phyloP scores from a whole-genome alignment of 768 basidiomycete genomes.

The Tylopilus plumbeoviolaceoides region DNA sequence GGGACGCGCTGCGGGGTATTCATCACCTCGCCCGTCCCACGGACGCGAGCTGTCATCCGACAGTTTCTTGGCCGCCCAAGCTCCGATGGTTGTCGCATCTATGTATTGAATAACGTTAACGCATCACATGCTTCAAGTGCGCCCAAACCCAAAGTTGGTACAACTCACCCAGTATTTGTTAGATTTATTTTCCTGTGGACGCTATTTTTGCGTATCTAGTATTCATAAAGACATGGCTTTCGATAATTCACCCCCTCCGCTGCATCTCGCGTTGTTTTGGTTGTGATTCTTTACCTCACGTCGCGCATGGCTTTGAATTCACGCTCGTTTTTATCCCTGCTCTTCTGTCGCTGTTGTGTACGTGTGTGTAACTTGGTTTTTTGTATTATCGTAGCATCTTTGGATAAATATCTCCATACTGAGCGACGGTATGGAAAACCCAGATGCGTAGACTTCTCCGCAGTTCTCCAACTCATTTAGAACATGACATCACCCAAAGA shows the following conservation, averaged over 20 bases:
- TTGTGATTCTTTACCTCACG: neutral
- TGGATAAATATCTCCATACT: neutral
- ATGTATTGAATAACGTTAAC: conserved; percentile 16
- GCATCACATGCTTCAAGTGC: conserved; percentile 5
- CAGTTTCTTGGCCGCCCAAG: conserved; percentile 21
- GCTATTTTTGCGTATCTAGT: conserved; percentile 1
- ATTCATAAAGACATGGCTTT: conserved; percentile 7
- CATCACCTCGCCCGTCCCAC: conserved; percentile 15
- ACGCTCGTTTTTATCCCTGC: neutral
- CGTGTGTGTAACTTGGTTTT: neutral
- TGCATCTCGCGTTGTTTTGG: neutral
- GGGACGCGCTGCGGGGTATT: conserved; percentile 35
- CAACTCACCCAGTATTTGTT: neutral
- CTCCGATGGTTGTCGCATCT: conserved; percentile 20
- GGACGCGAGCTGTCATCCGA: conserved; percentile 27
- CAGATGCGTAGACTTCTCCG: neutral
- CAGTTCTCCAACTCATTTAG: neutral
- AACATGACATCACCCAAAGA: neutral
- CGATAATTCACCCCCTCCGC: neutral
- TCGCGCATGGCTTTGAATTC: neutral
- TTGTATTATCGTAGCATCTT: neutral
- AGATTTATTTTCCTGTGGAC: conserved; percentile 8
- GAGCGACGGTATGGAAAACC: neutral
- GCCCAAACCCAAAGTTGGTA: neutral
- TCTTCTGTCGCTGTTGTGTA: neutral